Conservation (phyloP, 2,329 filamentous ascomycete genomes). For the Fusarium kyushuense region DNA sequence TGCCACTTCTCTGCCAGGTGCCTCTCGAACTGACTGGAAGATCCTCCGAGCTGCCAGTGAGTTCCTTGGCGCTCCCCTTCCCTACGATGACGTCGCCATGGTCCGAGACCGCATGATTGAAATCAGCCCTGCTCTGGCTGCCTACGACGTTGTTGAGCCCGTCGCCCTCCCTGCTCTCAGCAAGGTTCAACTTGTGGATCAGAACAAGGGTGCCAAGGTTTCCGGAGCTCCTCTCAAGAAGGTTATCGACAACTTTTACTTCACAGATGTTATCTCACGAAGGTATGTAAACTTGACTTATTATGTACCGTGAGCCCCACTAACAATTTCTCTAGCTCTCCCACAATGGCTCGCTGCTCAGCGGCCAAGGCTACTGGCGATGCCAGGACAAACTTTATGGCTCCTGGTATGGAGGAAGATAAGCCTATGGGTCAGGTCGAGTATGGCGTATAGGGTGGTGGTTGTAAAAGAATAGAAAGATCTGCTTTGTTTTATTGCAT, state of each 20-base stretch:
- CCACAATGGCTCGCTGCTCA: constrained; percentile 98
- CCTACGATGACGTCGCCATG: constrained; percentile 91
- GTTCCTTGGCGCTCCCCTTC: constrained; percentile 86
- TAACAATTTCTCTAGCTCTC: constrained; percentile 73
- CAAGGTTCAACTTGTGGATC: constrained; percentile 95
- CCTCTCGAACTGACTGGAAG: constrained; percentile 97
- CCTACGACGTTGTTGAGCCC: constrained; percentile 92
- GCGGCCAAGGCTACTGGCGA: constrained; percentile 88
- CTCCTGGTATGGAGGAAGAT: constrained; percentile 74
- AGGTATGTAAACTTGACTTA: constrained; percentile 70
- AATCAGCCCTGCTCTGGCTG: constrained; percentile 88
- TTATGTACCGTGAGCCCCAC: constrained; percentile 22
- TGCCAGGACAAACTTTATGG: constrained; percentile 83
- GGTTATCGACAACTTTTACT: constrained; percentile 96
- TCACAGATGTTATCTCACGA: constrained; percentile 96
- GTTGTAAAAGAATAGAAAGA: constrained; percentile 55
- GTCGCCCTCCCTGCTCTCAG: constrained; percentile 79
- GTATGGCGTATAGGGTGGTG: constrained; percentile 63
- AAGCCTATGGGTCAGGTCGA: constrained; percentile 71
- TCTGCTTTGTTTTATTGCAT: constrained; percentile 50
- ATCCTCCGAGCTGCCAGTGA: constrained; percentile 94
- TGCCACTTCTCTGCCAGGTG: constrained; percentile 88
- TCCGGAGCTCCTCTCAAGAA: constrained; percentile 81
- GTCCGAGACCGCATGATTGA: constrained; percentile 94
- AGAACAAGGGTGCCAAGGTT: constrained; percentile 89